Evolutionary conservation across 352 stramenopile species (phyloP), one percentile per base, ranked within the genome.

Genomic region (Lagenidium giganteum): DNA sequence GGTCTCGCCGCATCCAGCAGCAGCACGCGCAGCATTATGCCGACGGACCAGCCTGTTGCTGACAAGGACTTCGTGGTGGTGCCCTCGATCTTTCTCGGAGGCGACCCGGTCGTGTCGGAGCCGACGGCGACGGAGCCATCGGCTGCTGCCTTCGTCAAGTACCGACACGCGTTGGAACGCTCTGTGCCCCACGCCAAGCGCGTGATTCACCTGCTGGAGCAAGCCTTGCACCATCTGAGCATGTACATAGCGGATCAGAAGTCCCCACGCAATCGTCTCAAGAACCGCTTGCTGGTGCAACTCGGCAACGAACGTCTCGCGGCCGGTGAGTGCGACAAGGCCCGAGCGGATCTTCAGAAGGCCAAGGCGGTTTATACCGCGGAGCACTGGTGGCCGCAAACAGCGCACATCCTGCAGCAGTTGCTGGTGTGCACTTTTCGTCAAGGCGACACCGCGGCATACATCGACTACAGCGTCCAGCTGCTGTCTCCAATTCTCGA

Each of bases 371-470:
- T 49, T 7, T 78, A 82, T 44, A 68, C 49, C 13, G 51, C 50
- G 12, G 82, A 94, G 33, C 70, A 87, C 8, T 92, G 82, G 63
- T 91, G 74, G 72, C 60, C 72, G 5, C 71, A 85, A 54, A 81
- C 67, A 5, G 65, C 70, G 34, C 79, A 92, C 41, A 71, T 92
- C 30, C 44, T 94, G 5, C 71, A 83, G 49, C 72, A 91, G 29
- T 48, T 94, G 6, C 53, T 92, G 5, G 60, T 78, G 5, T 94
- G 82, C 47, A 83, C 72, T 3, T 83, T 79, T n/a, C 67, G 67
- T 3, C 75, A 91, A 41, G 70, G 64, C 16, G 79, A 94, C 55
- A 86, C 64, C 20, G 57, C 61, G 3, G 77, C 76, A 2, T 94
- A 78, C 36, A 64, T 94, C 24, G 82, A 92, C 47, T 87, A 74